Evolutionary conservation across 495 filamentous ascomycete species (phyloP).

Genomic region (Talaromyces nanjingensis): DNA sequence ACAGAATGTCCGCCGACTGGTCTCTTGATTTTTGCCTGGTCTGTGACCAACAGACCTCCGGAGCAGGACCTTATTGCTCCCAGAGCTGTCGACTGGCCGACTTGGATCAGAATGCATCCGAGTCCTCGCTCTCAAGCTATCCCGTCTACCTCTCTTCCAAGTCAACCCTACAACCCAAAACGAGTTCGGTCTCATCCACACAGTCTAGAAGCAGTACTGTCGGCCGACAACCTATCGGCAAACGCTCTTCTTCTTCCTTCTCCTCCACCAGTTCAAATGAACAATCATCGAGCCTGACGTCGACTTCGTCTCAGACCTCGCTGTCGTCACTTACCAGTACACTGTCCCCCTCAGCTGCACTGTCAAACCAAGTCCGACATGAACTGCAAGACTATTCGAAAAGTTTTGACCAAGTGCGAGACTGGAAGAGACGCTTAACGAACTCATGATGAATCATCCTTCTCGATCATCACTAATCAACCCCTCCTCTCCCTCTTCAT

Average conservation of each 20-base stretch:
- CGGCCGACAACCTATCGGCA: slow-evolving; percentile 13
- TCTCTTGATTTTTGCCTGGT: slow-evolving; percentile 88
- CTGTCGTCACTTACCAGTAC: slow-evolving; percentile 70
- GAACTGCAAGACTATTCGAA: slow-evolving; percentile 81
- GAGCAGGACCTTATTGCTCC: slow-evolving; percentile 78
- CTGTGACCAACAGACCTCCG: slow-evolving; percentile 81
- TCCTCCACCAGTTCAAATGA: slow-evolving; percentile 28
- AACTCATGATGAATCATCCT: slow-evolving; percentile 18
- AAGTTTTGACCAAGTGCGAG: slow-evolving; percentile 77
- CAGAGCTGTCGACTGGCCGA: slow-evolving; percentile 87
- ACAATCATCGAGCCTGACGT: slow-evolving; percentile 46
- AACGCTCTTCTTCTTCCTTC: slow-evolving; percentile 17
- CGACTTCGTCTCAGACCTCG: slow-evolving; percentile 80
- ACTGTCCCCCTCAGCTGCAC: slow-evolving; percentile 41
- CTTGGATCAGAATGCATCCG: slow-evolving; percentile 59
- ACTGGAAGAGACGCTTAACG: slow-evolving; percentile 53
- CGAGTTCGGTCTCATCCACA: slow-evolving; percentile 29
- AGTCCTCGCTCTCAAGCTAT: slow-evolving; percentile 10
- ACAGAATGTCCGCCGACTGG: slow-evolving; percentile 69
- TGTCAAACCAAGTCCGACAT: slow-evolving; percentile 69
- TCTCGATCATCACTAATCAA: neutral
- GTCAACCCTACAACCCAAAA: slow-evolving; percentile 60
- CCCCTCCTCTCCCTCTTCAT: neutral
- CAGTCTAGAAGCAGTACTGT: slow-evolving; percentile 8
- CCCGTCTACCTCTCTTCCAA: slow-evolving; percentile 47